Evolutionary conservation across 148 eudicot species (phyloP), one percentile per base, ranked within the genome.

Genomic region (Bassia scoparia): DNA sequence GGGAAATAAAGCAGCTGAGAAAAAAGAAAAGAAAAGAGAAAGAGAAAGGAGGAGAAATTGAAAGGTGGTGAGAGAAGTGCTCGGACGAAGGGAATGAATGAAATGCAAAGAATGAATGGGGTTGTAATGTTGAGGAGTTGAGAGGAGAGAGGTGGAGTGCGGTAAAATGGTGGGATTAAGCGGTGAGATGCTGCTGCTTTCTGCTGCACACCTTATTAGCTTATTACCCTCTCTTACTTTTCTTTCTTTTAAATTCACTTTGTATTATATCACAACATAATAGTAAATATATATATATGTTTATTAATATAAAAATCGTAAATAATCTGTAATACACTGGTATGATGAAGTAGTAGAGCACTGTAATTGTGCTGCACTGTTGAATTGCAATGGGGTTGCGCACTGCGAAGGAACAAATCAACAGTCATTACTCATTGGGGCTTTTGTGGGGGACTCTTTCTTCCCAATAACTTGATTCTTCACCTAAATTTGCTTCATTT

Each of bases 111-210:
- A n/a, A n/a, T n/a, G 31, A 13, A 30, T 18, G 13, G 64, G 41
- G 48, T 17, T n/a, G 50, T 44, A 29, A 8, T 65, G 61, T 37
- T 35, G 31, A 46, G 26, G 29, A 67, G 76, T 27, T 49, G 76
- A 34, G 33, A 21, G n/a, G 67, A 10, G 64, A 37, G 74, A 7
- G 78, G 81, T 68, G 84, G 81, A 41, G n/a, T 6, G 37, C 7
- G 2, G 60, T 86, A 86, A 80, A 83, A 86, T 89, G 93, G 93
- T 85, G 83, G 80, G 49, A 4, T 72, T 24, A 70, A 87, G 93
- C 93, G 93, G 93, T 89, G 93, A 54, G 69, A 38, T 68, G 52
- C 69, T 73, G n/a, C 33, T 41, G 46, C 46, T 41, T n/a, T 41
- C 46, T 41, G 46, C 46, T 41, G 12, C 46, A 41, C 46, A 23